These are phyloP conservation scores for Leccinum rimulosum DNA, from an alignment of 768 basidiomycete genomes.

Conservation along the genomic window DNA sequence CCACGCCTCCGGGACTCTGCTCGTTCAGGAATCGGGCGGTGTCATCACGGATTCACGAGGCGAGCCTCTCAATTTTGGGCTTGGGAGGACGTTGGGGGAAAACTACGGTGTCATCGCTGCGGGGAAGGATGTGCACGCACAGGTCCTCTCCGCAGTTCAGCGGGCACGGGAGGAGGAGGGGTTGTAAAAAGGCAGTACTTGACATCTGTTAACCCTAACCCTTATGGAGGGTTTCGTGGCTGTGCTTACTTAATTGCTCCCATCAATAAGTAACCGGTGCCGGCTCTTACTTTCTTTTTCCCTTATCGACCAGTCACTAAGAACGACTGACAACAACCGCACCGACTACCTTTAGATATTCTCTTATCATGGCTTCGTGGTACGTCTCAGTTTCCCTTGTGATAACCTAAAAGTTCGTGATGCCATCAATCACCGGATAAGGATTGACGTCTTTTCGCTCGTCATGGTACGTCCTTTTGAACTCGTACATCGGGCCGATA, in stretches of 20 bases:
- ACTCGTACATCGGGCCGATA: not conserved
- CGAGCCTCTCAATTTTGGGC: slow-evolving; percentile 74
- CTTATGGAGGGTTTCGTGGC: not conserved
- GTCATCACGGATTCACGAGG: slow-evolving; percentile 82
- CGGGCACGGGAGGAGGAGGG: slow-evolving; percentile 37
- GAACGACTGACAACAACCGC: no score
- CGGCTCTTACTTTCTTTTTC: not conserved
- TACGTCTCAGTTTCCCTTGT: not conserved
- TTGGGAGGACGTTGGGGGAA: slow-evolving; percentile 79
- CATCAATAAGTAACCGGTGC: no score
- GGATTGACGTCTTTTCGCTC: slow-evolving; percentile 20
- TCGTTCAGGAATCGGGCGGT: slow-evolving; percentile 89
- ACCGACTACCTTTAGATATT: no score
- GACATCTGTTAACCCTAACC: not conserved
- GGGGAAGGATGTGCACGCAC: slow-evolving; percentile 63
- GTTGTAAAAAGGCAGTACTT: not conserved
- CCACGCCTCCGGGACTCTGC: slow-evolving; percentile 72
- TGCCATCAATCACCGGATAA: not conserved
- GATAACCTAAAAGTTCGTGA: not conserved
- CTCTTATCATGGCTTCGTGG: slow-evolving; percentile 16
- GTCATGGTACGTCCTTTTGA: slow-evolving; percentile 4
- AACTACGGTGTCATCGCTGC: slow-evolving; percentile 90
- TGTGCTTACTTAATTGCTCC: not conserved
- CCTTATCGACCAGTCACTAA: no score
- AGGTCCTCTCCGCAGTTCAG: slow-evolving; percentile 74